Conservation (phyloP, 2,329 filamentous ascomycete species). For the Aspergillus eucalypticola region DNA sequence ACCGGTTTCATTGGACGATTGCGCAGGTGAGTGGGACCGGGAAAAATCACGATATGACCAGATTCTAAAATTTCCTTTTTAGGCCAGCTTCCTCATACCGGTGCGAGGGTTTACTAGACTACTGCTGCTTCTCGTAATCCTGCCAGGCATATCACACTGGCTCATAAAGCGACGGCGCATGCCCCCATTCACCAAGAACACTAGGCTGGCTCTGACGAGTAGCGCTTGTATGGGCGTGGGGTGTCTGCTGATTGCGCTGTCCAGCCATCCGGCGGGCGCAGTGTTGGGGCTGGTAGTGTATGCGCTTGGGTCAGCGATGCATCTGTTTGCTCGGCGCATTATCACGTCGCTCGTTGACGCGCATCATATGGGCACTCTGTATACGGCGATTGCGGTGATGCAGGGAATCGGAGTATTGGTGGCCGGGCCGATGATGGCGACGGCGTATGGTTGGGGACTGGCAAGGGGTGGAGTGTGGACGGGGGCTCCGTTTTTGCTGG, state of each 20-base stretch:
- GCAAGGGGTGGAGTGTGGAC: neutral
- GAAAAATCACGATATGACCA: neutral
- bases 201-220: neutral
- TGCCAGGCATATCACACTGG: neutral
- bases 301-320: conserved; percentile 28
- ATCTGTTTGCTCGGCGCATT: conserved; percentile 25
- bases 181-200: neutral
- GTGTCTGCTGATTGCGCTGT: neutral
- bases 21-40: neutral
- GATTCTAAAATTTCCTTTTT: neutral
- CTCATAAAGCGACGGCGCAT: neutral
- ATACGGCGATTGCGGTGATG: conserved; percentile 29
- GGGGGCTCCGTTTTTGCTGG: neutral
- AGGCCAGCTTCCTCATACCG: neutral
- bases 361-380: conserved; percentile 31
- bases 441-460: neutral
- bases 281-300: conserved; percentile 23
- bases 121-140: neutral
- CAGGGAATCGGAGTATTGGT: conserved; percentile 24
- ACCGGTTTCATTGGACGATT: neutral
- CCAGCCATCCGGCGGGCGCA: conserved; percentile 12
- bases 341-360: conserved; percentile 29
- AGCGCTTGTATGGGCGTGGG: neutral
- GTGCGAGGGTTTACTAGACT: neutral
- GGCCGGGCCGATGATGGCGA: conserved; percentile 21